Base-by-base conservation (phyloP, 495 filamentous ascomycete species). In the Cercophora newfieldiana region DNA sequence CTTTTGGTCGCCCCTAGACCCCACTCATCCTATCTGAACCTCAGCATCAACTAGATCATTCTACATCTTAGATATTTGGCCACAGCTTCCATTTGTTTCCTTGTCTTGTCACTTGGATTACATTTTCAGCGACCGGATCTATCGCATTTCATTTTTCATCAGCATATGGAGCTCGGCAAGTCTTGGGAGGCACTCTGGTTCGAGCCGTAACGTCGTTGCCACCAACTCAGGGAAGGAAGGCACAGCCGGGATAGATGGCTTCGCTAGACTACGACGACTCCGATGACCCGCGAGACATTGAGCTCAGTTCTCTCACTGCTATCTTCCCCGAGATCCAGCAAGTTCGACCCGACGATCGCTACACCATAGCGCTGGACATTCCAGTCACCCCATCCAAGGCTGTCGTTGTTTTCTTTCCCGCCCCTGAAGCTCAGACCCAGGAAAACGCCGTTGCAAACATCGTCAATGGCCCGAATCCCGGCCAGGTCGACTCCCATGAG, bases 251-350 rank as follows among this genome's bases (percentile, higher is more conserved):
- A 72, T 65, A 44, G 37, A 44, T 44, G 65, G 68, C 69, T 63
- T 70, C 69, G 49, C 61, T 48, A 12, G 44, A 44, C 24, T 53
- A 56, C 25, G 63, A 69, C 44, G 71, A 79, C 55, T 54, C 63
- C 59, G 87, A 88, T 24, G 90, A 92, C 71, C 86, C 90, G 66
- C 91, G 95, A 61, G 82, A 88, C 19, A 81, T 89, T 18, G 95
- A 99, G 77, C 83, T 99, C 56, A 87, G 85, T 54, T 87, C 93
- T n/a, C 87, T 98, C 51, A 81, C 83, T 16, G 90, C 93, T 70
- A 98, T 99, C 67, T 99, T 87, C 68, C 94, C 94, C 21, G 95
- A 99, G 75, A 86, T 97, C 18, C 80, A 82, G 30, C 67, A 71
- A 5, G 76, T 90, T 31, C 82, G 87, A 60, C 78, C 84, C 3